A percentile compares a stretch with the other conserved stretches of the same genome.
These are phyloP conservation scores for Pyrrhoderma noxium DNA, from an alignment of 1,284 basidiomycete species.

Conservation along the genomic window DNA sequence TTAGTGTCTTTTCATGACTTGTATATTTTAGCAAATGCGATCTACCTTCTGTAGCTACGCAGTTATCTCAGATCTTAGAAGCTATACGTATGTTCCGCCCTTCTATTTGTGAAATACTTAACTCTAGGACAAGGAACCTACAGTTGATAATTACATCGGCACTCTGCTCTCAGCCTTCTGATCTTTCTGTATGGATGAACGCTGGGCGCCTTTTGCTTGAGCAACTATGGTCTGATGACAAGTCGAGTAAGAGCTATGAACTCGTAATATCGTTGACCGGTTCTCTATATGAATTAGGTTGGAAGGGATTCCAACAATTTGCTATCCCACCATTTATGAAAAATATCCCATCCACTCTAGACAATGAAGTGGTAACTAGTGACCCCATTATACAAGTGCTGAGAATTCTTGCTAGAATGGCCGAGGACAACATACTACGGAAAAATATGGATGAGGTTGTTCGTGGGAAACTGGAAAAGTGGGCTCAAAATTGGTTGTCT, in stretches of 20 bases:
- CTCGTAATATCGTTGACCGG: conserved; percentile 52
- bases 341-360: conserved; percentile 32
- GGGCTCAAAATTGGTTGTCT: conserved; percentile 2
- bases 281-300: conserved; percentile 51
- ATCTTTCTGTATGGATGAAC: conserved; percentile 58
- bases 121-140: too few relatives aligned
- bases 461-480: conserved; percentile 7
- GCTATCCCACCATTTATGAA: conserved; percentile 51
- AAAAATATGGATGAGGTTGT: conserved; percentile 31
- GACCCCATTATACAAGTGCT: conserved; percentile 28
- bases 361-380: background rate
- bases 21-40: background rate
- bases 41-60: conserved; percentile 33
- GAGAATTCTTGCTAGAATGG: conserved; percentile 44
- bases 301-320: conserved; percentile 69
- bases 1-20: background rate
- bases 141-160: conserved; percentile 28
- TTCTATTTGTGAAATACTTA: too few relatives aligned
- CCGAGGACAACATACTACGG: conserved; percentile 37
- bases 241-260: conserved; percentile 14
- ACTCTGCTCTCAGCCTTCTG: conserved; percentile 49
- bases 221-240: conserved; percentile 31
- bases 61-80: conserved; percentile 41
- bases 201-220: conserved; percentile 55
- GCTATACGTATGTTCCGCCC: conserved; percentile 15